Percentiles rank a stretch among this genome's conserved stretches.
phyloP scores from a whole-genome alignment of 2,329 filamentous ascomycete genomes.

The Xylariales sp. region DNA sequence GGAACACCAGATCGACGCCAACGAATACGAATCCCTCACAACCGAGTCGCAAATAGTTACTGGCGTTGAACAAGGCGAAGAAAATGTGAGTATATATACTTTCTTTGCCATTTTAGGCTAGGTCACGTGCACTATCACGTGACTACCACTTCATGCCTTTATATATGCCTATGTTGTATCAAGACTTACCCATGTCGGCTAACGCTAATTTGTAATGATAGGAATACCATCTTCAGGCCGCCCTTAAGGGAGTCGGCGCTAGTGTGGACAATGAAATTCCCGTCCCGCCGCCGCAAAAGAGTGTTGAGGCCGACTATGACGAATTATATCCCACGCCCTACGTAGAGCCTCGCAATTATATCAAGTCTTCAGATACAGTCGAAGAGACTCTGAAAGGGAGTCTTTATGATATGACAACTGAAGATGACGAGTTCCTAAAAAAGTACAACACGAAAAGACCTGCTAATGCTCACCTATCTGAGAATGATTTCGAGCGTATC shows the following conservation, averaged over 20 bases:
- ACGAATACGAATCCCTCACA: slow-evolving; percentile 86
- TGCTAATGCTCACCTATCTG: slow-evolving; percentile 74
- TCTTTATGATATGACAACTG: slow-evolving; percentile 92
- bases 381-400: slow-evolving; percentile 87
- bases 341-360: slow-evolving; percentile 89
- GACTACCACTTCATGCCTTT: slow-evolving; percentile 29
- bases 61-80: slow-evolving; percentile 95
- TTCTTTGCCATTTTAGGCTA: slow-evolving; percentile 48
- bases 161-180: slow-evolving; percentile 5
- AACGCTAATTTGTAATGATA: slow-evolving; percentile 53
- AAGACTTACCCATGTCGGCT: slow-evolving; percentile 33
- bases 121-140: slow-evolving; percentile 66
- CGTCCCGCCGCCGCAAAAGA: slow-evolving; percentile 72
- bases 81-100: slow-evolving; percentile 80
- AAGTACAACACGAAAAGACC: slow-evolving; percentile 83
- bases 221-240: slow-evolving; percentile 96
- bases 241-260: slow-evolving; percentile 68
- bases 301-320: slow-evolving; percentile 80
- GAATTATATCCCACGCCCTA: slow-evolving; percentile 84
- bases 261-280: slow-evolving; percentile 72
- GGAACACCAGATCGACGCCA: slow-evolving; percentile 89
- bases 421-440: slow-evolving; percentile 88
- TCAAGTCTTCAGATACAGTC: slow-evolving; percentile 97
- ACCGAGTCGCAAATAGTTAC: slow-evolving; percentile 90
- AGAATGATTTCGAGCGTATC: slow-evolving; percentile 92